Conservation (phyloP, 2,329 filamentous ascomycete genomes). For the Ophiostoma ulmi region DNA sequence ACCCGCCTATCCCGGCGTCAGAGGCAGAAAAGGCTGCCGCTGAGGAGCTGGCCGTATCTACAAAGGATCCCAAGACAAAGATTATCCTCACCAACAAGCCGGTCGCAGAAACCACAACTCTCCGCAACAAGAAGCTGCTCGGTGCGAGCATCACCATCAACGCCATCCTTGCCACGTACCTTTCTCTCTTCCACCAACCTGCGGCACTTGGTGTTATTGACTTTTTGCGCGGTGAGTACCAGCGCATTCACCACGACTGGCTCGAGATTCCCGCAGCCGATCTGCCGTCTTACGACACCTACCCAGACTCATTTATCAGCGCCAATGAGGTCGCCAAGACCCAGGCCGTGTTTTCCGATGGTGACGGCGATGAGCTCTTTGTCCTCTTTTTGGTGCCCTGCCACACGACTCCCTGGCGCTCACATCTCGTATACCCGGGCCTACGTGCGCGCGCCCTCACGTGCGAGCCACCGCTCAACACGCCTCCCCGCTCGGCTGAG, state of each 20-base stretch:
- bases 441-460: constrained; percentile 78
- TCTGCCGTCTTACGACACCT: constrained; percentile 34
- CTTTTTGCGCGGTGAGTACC: constrained; percentile 71
- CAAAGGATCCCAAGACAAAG: neutral
- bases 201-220: constrained; percentile 70
- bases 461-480: constrained; percentile 80
- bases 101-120: constrained; percentile 26
- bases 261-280: constrained; percentile 32
- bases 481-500: constrained; percentile 52
- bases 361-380: constrained; percentile 47
- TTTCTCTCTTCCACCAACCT: constrained; percentile 71
- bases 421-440: constrained; percentile 69
- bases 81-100: constrained; percentile 7
- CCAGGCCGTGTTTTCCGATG: constrained; percentile 3
- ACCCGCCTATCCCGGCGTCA: constrained; percentile 24
- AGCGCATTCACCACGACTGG: constrained; percentile 48
- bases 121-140: constrained; percentile 54
- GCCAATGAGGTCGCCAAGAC: constrained; percentile 23
- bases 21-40: constrained; percentile 29
- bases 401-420: constrained; percentile 93
- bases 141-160: constrained; percentile 60
- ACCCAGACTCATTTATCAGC: constrained; percentile 28
- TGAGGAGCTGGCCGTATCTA: neutral
- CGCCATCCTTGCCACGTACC: constrained; percentile 65
- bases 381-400: constrained; percentile 89